A percentile compares a stretch with the other conserved stretches of the same genome.
phyloP scores from a whole-genome alignment of 805 yeast species.

The Gaillardinia entomophila region DNA sequence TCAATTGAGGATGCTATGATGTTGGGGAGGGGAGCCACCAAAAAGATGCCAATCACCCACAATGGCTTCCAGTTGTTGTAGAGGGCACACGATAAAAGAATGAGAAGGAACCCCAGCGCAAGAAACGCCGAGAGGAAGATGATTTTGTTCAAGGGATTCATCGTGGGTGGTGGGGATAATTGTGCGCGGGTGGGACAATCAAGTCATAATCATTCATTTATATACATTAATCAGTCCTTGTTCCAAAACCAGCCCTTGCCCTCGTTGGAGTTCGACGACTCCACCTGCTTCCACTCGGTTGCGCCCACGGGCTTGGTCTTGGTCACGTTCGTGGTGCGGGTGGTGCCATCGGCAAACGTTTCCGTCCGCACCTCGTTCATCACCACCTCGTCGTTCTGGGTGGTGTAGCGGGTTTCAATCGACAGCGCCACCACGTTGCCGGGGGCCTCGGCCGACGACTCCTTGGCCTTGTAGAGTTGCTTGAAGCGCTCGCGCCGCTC shows the following conservation, averaged over 20 bases:
- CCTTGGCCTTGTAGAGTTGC: conserved; percentile 1
- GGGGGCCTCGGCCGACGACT: not conserved
- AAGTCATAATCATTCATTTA: too few relatives aligned
- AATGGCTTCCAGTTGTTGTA: conserved; percentile 29
- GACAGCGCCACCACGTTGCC: conserved; percentile 21
- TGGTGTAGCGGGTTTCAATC: conserved; percentile 16
- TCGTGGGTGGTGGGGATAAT: too few relatives aligned
- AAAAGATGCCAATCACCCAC: conserved; percentile 38
- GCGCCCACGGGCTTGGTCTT: conserved; percentile 31
- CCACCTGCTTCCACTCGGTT: conserved; percentile 19
- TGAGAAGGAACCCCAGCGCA: conserved; percentile 40
- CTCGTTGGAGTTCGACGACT: too few relatives aligned
- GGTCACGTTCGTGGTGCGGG: conserved; percentile 20
- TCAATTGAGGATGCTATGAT: conserved; percentile 33
- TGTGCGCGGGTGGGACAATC: too few relatives aligned
- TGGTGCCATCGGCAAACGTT: conserved; percentile 32
- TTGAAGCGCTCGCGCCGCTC: conserved; percentile 7
- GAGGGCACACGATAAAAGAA: conserved; percentile 40
- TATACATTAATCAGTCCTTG: not conserved
- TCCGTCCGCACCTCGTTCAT: conserved; percentile 28
- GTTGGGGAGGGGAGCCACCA: conserved; percentile 41
- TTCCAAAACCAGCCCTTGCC: conserved; percentile 23
- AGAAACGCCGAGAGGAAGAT: conserved; percentile 41
- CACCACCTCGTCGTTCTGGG: conserved; percentile 24
- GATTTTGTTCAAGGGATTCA: conserved; percentile 43